Conservation (phyloP, 768 basidiomycete species). For the Dacryopinax spathularia region DNA sequence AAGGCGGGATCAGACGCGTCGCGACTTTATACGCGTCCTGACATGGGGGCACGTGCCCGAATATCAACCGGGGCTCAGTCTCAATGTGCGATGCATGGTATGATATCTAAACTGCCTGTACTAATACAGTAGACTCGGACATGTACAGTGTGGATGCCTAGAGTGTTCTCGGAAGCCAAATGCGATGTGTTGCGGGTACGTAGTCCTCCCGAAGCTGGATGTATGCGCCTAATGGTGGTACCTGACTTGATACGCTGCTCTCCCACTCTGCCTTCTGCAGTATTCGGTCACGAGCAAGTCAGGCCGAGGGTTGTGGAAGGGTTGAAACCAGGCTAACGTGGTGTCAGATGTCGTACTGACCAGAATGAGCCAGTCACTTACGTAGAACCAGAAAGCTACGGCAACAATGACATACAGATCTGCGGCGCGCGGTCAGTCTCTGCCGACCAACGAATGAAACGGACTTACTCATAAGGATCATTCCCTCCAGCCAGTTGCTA, state of each 20-base stretch:
- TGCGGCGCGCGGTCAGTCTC: conserved; percentile 16
- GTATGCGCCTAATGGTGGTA: background rate
- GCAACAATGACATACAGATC: conserved; percentile 59
- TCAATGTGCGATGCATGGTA: too few species aligned
- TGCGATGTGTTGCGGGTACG: too few species aligned
- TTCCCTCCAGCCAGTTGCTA: conserved; percentile 74
- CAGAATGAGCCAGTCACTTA: background rate
- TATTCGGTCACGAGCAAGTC: background rate
- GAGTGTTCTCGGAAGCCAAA: too few species aligned
- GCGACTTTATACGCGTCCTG: background rate
- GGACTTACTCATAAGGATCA: conserved; percentile 55
- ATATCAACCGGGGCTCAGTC: too few species aligned
- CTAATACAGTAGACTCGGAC: too few species aligned
- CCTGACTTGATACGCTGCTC: background rate
- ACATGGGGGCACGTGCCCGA: background rate
- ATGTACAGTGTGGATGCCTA: too few species aligned
- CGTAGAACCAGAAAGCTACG: conserved; percentile 28
- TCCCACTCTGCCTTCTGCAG: background rate
- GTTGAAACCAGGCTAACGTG: background rate
- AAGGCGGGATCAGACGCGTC: background rate
- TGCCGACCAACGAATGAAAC: conserved; percentile 4
- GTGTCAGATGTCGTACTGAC: background rate
- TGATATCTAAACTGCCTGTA: too few species aligned
- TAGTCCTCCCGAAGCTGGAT: too few species aligned
- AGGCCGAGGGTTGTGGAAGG: background rate